Evolutionary conservation across 106 monocot species (phyloP).

Genomic region (Apostasia ramifera): DNA sequence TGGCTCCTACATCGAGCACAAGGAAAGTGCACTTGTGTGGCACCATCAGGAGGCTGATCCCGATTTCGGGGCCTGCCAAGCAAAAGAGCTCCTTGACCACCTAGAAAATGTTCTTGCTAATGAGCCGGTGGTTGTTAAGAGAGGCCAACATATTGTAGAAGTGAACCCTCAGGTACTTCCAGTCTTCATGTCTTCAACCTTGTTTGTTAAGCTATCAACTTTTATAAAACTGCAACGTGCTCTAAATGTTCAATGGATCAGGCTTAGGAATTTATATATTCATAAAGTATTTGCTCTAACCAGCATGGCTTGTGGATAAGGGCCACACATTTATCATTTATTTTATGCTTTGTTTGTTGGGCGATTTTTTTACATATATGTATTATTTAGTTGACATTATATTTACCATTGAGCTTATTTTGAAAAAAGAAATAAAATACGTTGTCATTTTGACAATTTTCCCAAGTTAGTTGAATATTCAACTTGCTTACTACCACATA

Average conservation of each 20-base stretch:
- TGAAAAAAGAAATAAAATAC: no score
- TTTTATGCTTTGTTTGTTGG: no score
- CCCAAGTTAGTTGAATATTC: no score
- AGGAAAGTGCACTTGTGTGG: conserved; percentile 71
- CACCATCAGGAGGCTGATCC: conserved; percentile 78
- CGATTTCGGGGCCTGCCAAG: conserved; percentile 62
- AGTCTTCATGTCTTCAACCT: neutral
- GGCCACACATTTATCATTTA: no score
- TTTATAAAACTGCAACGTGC: neutral
- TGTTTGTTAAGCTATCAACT: neutral
- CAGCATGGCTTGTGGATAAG: no score
- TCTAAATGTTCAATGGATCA: neutral
- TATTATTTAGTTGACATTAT: no score
- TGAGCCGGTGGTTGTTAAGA: conserved; percentile 67
- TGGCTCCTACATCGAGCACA: conserved; percentile 58
- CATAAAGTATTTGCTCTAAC: no score
- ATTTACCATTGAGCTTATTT: no score
- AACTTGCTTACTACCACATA: no score
- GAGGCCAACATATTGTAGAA: conserved; percentile 62
- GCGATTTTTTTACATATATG: no score
- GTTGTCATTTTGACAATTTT: no score
- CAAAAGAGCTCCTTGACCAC: conserved; percentile 73
- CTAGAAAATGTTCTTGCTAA: conserved; percentile 68
- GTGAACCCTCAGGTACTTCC: conserved; percentile 49
- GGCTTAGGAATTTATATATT: no score